Evolutionary conservation across 495 filamentous ascomycete species (phyloP).

Genomic region (Penicillium goetzii): DNA sequence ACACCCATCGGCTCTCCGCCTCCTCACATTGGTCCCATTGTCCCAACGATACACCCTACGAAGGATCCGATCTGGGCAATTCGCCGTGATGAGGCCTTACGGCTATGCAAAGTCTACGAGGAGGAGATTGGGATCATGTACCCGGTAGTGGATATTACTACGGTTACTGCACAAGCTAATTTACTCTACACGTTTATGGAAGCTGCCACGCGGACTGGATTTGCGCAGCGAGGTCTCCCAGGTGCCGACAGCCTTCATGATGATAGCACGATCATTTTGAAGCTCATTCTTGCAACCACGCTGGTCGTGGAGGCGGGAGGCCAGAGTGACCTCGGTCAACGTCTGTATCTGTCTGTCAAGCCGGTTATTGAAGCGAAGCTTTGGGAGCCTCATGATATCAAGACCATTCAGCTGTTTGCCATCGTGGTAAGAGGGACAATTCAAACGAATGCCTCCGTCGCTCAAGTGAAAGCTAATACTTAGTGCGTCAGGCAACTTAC

Average conservation of each 20-base stretch:
- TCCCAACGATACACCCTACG: slow-evolving; percentile 42
- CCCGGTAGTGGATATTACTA: slow-evolving; percentile 73
- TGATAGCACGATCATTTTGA: slow-evolving; percentile 69
- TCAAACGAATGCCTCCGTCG: not conserved
- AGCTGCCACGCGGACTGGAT: slow-evolving; percentile 59
- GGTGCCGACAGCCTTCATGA: slow-evolving; percentile 70
- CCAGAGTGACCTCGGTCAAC: slow-evolving; percentile 70
- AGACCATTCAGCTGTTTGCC: slow-evolving; percentile 71
- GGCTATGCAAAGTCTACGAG: slow-evolving; percentile 72
- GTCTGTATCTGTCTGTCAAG: slow-evolving; percentile 71
- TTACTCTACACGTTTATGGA: slow-evolving; percentile 73
- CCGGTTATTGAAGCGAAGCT: slow-evolving; percentile 69
- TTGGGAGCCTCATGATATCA: slow-evolving; percentile 66
- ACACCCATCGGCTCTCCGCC: slow-evolving; percentile 59
- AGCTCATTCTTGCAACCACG: slow-evolving; percentile 77
- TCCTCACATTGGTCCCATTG: slow-evolving; percentile 45
- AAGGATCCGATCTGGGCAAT: slow-evolving; percentile 80
- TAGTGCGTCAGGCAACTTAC: slow-evolving; percentile 68
- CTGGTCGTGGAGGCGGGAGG: slow-evolving; percentile 75
- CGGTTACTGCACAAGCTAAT: slow-evolving; percentile 64
- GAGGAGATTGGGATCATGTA: slow-evolving; percentile 90
- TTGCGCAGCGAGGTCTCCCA: slow-evolving; percentile 55
- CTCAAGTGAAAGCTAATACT: not conserved
- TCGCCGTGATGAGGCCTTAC: slow-evolving; percentile 69
- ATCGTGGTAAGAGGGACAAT: slow-evolving; percentile 60